Evolutionary conservation across 768 basidiomycete species (phyloP), one percentile per base, ranked within the genome.

Genomic region (Boletus insuetus): DNA sequence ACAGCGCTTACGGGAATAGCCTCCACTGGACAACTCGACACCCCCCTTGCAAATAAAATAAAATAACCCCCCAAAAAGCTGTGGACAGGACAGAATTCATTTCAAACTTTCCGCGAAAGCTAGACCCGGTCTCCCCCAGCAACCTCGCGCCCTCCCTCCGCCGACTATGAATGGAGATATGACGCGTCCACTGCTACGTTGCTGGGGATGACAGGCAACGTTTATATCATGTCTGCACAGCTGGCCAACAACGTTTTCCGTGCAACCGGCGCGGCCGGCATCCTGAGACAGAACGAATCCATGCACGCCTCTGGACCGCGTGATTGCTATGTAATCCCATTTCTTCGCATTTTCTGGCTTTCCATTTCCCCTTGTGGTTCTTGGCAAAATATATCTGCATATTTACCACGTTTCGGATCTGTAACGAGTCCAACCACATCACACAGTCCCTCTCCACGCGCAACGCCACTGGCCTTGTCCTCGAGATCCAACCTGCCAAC

Each of bases 1-100:
- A 69, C 70, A 70, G 69, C 69, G 70, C 69, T 68, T 68, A 68
- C 57, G 51, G 53, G 48, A 70, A 64, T 52, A 49, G 51, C 46
- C 55, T 54, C 22, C 39, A 29, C 29, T 29, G 29, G 29, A 29
- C 8, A 39, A 19, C 3, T 38, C 16, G 13, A 38, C 37, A 7
- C 38, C n/a, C 38, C 17, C 38, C 24, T 24, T 24, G 24, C 24
- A 24, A 24, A 6, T 24, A 24, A 24, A 24, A 24, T 24, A 24
- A 1, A 24, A 24, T 24, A 39, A 39, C 38, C 38, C 37, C 38
- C n/a, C 38, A 11, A 16, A 14, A 37, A 9, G 26, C 26, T 29
- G 26, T 24, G 24, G 24, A 24, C 4, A 24, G 24, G 24, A 24
- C 24, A 4, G n/a, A n/a, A n/a, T 29, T 29, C 29, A 29, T 29